Percentiles rank a stretch among this genome's conserved stretches.
Evolutionary conservation across 805 yeast species (phyloP).

Genomic region (Yarrowia sp.): DNA sequence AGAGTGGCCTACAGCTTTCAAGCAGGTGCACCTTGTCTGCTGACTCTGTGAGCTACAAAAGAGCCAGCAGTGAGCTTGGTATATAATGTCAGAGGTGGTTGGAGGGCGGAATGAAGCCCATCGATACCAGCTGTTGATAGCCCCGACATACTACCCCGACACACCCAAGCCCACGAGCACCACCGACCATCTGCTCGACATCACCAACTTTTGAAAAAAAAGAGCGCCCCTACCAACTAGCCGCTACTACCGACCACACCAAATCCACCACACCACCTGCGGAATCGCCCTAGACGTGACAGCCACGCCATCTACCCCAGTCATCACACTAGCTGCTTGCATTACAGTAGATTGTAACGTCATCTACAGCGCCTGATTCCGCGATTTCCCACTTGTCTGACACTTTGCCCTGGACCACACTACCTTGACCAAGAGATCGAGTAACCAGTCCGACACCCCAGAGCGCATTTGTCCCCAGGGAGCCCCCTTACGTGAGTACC

Average conservation of each 20-base stretch:
- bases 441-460: no score
- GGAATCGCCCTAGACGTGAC: not conserved
- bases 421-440: not conserved
- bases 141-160: not conserved
- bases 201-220: not conserved
- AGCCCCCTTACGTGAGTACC: not conserved
- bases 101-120: not conserved
- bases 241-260: not conserved
- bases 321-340: conserved; percentile 14
- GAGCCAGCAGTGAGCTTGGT: conserved; percentile 6
- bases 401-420: not conserved
- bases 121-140: not conserved
- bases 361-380: not conserved
- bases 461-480: no score
- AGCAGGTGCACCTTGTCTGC: conserved; percentile 26
- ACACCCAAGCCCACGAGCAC: not conserved
- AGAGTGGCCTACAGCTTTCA: conserved; percentile 23
- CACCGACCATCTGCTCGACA: not conserved
- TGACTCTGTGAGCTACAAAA: conserved; percentile 13
- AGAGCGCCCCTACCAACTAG: not conserved
- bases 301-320: conserved; percentile 24
- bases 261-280: not conserved
- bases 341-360: not conserved
- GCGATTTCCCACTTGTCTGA: not conserved
- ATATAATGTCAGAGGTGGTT: conserved; percentile 11